These are phyloP conservation scores for Linnemannia zychae DNA, from an alignment of 192 early-diverging fungal genomes.

Conservation along the genomic window DNA sequence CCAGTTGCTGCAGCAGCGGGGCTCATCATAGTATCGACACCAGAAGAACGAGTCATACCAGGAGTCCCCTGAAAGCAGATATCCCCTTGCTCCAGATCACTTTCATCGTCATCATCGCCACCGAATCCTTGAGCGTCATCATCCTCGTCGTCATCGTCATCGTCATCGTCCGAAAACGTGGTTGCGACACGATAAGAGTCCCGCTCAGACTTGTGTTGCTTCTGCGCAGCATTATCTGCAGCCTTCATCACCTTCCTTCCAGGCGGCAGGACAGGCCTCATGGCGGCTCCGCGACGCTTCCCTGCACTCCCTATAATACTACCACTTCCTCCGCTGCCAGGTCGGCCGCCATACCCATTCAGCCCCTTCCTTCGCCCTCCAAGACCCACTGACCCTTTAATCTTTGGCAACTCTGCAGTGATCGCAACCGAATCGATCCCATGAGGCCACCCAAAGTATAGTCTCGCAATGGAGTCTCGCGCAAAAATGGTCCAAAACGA, in stretches of 20 bases:
- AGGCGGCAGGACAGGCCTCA: not conserved
- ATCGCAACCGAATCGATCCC: constrained; percentile 30
- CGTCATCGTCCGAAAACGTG: constrained; percentile 14
- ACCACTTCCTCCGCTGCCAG: not conserved
- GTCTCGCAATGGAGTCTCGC: constrained; percentile 37
- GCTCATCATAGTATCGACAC: not conserved
- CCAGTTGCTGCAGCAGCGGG: not conserved
- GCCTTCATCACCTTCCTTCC: constrained; percentile 39
- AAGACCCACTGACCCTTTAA: constrained; percentile 39
- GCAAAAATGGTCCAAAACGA: constrained; percentile 38
- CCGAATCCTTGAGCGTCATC: constrained; percentile 1
- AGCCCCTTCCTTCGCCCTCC: constrained; percentile 30
- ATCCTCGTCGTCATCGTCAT: constrained; percentile 29
- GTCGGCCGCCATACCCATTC: not conserved
- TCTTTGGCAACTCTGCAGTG: constrained; percentile 33
- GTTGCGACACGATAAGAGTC: constrained; percentile 19
- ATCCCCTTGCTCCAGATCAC: constrained; percentile 28
- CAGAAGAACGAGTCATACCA: not conserved
- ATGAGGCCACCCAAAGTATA: constrained; percentile 53
- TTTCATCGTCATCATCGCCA: constrained; percentile 21
- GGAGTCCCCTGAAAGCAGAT: not conserved
- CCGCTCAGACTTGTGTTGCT: not conserved
- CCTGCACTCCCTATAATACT: constrained; percentile 22
- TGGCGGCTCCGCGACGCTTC: constrained; percentile 26
- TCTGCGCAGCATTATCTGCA: not conserved